Evolutionary conservation across 371 early-diverging fungal species (phyloP), one percentile per base, ranked within the genome.

Genomic region (Dinochytrium kinnereticum): DNA sequence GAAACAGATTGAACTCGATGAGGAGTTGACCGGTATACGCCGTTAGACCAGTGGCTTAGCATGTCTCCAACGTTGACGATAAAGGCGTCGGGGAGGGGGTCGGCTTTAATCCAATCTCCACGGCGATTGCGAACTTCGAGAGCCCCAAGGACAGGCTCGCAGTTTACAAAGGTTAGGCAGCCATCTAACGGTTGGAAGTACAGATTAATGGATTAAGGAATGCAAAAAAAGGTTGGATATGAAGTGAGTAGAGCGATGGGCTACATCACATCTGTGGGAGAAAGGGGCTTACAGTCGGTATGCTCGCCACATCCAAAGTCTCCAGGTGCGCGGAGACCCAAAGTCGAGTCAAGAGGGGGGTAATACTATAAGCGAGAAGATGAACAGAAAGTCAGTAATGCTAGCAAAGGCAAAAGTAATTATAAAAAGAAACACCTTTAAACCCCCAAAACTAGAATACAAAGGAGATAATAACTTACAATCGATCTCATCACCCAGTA

Each of bases 1-100:
- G 65, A 64, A 1, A 64, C 76, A 59, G 85, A 85, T 31, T 85
- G 74, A n/a, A 84, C 85, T n/a, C 84, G 72, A 59, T 84, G 85
- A 5, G 85, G 74, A 30, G 85, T 84, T 17, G 82, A 80, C 44
- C 66, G 65, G 78, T 84, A 84, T 38, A 81, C 21, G 30, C 76
- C 73, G 70, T 84, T 83, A 17, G 84, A 80, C 81, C 81, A 84
- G 36, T 61, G 76, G 65, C 82, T 76, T 50, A 84, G 44, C 84
- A 83, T 84, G 75, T 84, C 85, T 13, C 85, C 85, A 53, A 84
- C 85, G 68, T 84, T 84, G 59, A 84, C 77, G 30, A 84, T 83
- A 61, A 81, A 82, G 1, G 79, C 49, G 26, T 34, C 61, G 1
- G 82, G 79, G 57, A 84, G 37, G 5, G 82, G 85, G 34, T 84